Base-by-base conservation (phyloP, 2,329 filamentous ascomycete genomes). In the Nemania diffusa region DNA sequence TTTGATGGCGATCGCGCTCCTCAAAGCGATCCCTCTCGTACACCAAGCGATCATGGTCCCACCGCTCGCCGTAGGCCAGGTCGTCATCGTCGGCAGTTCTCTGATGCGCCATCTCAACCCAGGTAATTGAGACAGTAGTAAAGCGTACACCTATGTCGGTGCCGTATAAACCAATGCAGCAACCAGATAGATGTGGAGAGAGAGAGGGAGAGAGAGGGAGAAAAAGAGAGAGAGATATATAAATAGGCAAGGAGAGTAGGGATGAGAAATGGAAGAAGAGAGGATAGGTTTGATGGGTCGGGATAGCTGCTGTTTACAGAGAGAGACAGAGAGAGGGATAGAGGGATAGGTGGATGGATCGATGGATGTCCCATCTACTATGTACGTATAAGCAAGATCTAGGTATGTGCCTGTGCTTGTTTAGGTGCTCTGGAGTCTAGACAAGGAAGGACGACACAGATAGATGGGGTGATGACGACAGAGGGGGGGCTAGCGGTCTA, bases 21-120 rank as follows among this genome's bases (percentile, higher is more conserved):
- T 87, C 84, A 65, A 82, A 83, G 57, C 81, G 80, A 61, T 88
- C 86, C 68, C 85, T 84, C 74, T 84, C 82, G 61, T 76, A 74
- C 40, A 76, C 70, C 73, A 85, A 84, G 69, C 86, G 87, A 69
- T 87, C 87, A 53, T 82, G 82, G 73, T 90, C 86, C 86, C 85
- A 89, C 72, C 83, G 80, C 70, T 80, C 80, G 57, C 76, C 73
- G 66, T 80, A 80, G 66, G 79, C 79, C 40, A 80, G 70, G 68
- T 80, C 78, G 29, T 76, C 78, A 24, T 76, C 77, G 44, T 78
- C 77, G 5, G n/a, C n/a, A n/a, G 65, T 56, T 70, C 64, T 61
- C 32, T 57, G 62, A 22, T 55, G 42, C 17, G 65, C 61, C 68
- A 70, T 70, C 24, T 48, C 58, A 29, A n/a, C 2, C 13, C 26